These are phyloP conservation scores for Lumnitzera racemosa DNA, from an alignment of 345 rosid species.

Conservation along the genomic window DNA sequence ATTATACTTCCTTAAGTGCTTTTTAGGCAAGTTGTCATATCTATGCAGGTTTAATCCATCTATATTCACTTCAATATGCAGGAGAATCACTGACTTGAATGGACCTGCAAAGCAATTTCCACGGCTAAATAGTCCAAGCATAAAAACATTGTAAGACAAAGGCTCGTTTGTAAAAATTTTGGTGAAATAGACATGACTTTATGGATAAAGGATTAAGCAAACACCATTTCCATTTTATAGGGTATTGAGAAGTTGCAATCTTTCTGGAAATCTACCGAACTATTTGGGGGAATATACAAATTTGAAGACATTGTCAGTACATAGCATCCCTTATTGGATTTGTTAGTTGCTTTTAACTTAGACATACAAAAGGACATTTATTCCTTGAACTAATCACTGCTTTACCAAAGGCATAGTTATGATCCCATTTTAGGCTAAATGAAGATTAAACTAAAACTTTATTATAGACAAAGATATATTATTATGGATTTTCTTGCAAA, in stretches of 20 bases:
- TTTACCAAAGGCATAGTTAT: too few species aligned
- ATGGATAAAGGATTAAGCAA: background rate
- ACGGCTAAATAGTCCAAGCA: background rate
- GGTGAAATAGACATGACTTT: background rate
- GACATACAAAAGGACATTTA: too few species aligned
- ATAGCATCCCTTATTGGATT: background rate
- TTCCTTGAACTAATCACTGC: too few species aligned
- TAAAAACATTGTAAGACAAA: constrained; percentile 5
- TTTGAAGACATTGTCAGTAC: constrained; percentile 38
- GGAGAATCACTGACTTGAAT: constrained; percentile 14
- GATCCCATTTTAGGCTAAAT: too few species aligned
- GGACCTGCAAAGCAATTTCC: constrained; percentile 4
- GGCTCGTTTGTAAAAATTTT: background rate
- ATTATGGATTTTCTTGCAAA: constrained; percentile 10
- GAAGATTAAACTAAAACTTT: background rate
- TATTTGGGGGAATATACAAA: constrained; percentile 19
- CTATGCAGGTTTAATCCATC: background rate
- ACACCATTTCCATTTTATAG: constrained; percentile 17
- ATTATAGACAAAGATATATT: background rate
- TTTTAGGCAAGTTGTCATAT: background rate
- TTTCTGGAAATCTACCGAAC: constrained; percentile 32
- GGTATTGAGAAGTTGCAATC: constrained; percentile 49
- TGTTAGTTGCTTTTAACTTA: background rate
- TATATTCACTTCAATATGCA: background rate
- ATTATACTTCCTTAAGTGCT: background rate